phyloP scores from a whole-genome alignment of 1,284 basidiomycete genomes.

The Microbotryomycetes sp. region DNA sequence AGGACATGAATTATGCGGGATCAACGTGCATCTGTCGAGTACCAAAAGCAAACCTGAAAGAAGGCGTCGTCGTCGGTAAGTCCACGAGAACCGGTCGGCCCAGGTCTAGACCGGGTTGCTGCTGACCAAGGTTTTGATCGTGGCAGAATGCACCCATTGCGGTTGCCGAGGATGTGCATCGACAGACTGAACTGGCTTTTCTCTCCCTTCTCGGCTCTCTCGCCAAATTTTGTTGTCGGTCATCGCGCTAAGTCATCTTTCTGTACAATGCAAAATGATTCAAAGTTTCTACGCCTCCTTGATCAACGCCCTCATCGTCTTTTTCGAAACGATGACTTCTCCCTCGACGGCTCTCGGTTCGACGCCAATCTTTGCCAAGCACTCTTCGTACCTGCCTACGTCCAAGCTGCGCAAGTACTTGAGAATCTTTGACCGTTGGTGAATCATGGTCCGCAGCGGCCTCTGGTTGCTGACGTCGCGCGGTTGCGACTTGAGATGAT shows the following conservation, averaged over 20 bases:
- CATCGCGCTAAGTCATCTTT: not conserved
- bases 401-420: conserved; percentile 66
- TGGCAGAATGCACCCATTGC: conserved; percentile 33
- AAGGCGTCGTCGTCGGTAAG: conserved; percentile 69
- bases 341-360: conserved; percentile 78
- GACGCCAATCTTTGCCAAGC: conserved; percentile 68
- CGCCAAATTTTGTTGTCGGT: not conserved
- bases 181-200: conserved; percentile 23
- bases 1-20: conserved; percentile 99
- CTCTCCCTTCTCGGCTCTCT: not conserved
- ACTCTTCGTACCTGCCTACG: conserved; percentile 62
- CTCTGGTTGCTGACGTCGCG: conserved; percentile 73
- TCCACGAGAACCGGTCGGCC: not conserved
- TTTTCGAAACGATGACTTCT: conserved; percentile 51
- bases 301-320: conserved; percentile 33
- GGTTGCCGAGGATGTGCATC: conserved; percentile 37
- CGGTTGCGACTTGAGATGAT: conserved; percentile 60
- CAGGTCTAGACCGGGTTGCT: no score
- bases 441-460: conserved; percentile 64
- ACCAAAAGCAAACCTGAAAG: conserved; percentile 84
- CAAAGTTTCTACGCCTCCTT: conserved; percentile 12
- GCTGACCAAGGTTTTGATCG: no score
- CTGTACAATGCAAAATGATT: not conserved
- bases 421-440: conserved; percentile 73
- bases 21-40: conserved; percentile 99